Conservation (phyloP, 257 asterid genomes). For the Ligustrum vulgare region DNA sequence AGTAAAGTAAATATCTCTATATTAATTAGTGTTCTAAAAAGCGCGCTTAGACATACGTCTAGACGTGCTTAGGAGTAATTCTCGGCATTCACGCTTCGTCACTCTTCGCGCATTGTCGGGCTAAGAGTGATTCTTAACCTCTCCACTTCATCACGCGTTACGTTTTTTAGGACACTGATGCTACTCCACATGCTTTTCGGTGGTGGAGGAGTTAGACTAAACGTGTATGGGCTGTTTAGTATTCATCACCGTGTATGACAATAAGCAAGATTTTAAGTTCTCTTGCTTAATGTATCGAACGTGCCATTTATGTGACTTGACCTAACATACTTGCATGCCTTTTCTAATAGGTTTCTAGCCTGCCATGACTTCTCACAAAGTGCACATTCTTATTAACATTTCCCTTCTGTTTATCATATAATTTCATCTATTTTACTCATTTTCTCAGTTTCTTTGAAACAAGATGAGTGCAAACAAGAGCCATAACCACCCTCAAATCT, state of each 20-base stretch:
- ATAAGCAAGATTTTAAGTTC: neutral
- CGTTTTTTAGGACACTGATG: too few species aligned
- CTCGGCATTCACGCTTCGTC: too few species aligned
- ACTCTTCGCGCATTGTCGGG: too few species aligned
- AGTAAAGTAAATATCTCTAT: neutral
- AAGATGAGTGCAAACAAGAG: slow-evolving; percentile 22
- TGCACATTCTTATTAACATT: neutral
- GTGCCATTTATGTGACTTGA: neutral
- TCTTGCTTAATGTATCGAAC: neutral
- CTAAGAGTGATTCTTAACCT: too few species aligned
- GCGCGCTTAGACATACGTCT: too few species aligned
- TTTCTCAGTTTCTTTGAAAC: neutral
- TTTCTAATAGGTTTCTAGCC: neutral
- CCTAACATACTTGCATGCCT: neutral
- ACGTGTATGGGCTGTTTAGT: neutral
- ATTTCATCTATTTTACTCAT: neutral
- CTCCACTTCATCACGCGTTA: too few species aligned
- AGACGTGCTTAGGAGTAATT: too few species aligned
- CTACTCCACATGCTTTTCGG: neutral
- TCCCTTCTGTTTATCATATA: neutral
- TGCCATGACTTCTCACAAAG: neutral
- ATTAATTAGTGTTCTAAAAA: too few species aligned
- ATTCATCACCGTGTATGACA: neutral
- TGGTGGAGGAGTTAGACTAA: neutral
- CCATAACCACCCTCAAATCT: slow-evolving; percentile 19